Conservation (phyloP, 2,329 filamentous ascomycete species). For the Diaporthe longicolla region DNA sequence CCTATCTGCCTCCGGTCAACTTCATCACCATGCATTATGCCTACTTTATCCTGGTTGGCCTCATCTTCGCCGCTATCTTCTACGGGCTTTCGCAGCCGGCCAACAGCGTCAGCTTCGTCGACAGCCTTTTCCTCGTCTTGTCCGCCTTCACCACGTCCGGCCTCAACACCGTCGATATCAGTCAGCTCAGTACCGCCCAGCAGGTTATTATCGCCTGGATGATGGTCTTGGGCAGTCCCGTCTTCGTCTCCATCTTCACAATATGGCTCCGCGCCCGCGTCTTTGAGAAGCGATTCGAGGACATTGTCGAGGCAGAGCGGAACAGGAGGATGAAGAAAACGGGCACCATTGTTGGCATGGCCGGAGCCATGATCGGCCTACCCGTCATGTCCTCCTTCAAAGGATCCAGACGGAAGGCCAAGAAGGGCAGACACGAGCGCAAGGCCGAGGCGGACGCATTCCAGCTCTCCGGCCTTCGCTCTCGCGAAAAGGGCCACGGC, state of each 20-base stretch:
- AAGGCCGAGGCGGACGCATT: constrained; percentile 39
- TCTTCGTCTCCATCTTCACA: constrained; percentile 75
- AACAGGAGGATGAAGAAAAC: constrained; percentile 49
- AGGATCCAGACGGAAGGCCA: constrained; percentile 4
- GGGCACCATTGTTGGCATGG: constrained; percentile 46
- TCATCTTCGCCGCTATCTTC: constrained; percentile 72
- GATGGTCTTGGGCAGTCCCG: constrained; percentile 74
- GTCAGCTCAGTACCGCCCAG: constrained; percentile 73
- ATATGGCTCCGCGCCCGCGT: constrained; percentile 71
- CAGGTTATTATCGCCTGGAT: constrained; percentile 74
- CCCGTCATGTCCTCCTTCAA: constrained; percentile 43
- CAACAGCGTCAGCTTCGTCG: constrained; percentile 69
- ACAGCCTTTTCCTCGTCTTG: constrained; percentile 74
- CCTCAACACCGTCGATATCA: constrained; percentile 74
- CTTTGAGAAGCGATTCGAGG: constrained; percentile 73
- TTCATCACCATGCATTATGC: constrained; percentile 76
- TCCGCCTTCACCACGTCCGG: constrained; percentile 78
- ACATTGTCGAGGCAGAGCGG: constrained; percentile 62
- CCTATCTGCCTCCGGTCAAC: constrained; percentile 61
- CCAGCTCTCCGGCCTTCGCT: constrained; percentile 4
- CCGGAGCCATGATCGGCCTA: constrained; percentile 46
- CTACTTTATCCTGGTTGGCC: constrained; percentile 71
- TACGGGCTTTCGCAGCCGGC: constrained; percentile 68
- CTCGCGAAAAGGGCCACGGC: not conserved
- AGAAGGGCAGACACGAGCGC: constrained; percentile 34